Evolutionary conservation across 306 rosid genomes (phyloP), one percentile per base, ranked within the genome.

Genomic region (Rubus parviflorus): DNA sequence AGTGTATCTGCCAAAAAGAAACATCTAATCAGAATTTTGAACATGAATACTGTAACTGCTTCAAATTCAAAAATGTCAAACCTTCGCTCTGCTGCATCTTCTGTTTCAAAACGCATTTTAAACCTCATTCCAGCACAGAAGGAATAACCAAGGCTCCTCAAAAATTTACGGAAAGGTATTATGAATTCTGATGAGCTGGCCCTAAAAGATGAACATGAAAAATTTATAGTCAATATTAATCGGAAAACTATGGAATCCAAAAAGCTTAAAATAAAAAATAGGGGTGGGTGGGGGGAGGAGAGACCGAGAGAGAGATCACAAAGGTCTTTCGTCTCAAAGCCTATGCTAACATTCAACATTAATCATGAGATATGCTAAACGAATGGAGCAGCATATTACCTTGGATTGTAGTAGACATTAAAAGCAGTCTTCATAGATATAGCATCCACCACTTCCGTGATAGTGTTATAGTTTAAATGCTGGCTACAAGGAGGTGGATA

Each of bases 31-130:
- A 65, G 19, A 72, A 67, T 77, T 61, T 15, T 17, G 75, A 22
- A 25, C 52, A 61, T 58, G 73, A 72, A 42, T 42, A 61, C 74
- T 46, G 13, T 40, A 25, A 68, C 40, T 77, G 67, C 49, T 30
- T 54, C 56, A 71, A 45, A 16, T 68, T 65, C 37, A 58, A 25
- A 8, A 14, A 38, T 13, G 72, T 58, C 86, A 76, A 79, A 95
- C 99, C 99, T 92, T 76, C 90, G 79, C 77, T 92, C 99, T 7
- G 97, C 87, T 0, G 97, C 83, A 82, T 95, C 99, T 81, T 95
- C 97, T 7, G 96, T 80, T 86, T 92, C 97, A 80, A 90, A 88
- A 40, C 97, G 93, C 91, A 95, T 87, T 82, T 84, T 88, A 70
- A 95, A 92, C 87, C 99, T 89, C 97, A 88, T 91, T 75, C 99